Percentiles rank a stretch among this genome's conserved stretches.
These are phyloP conservation scores for Pseudoneurospora amorphoporcata DNA, from an alignment of 495 filamentous ascomycete genomes.

Conservation along the genomic window DNA sequence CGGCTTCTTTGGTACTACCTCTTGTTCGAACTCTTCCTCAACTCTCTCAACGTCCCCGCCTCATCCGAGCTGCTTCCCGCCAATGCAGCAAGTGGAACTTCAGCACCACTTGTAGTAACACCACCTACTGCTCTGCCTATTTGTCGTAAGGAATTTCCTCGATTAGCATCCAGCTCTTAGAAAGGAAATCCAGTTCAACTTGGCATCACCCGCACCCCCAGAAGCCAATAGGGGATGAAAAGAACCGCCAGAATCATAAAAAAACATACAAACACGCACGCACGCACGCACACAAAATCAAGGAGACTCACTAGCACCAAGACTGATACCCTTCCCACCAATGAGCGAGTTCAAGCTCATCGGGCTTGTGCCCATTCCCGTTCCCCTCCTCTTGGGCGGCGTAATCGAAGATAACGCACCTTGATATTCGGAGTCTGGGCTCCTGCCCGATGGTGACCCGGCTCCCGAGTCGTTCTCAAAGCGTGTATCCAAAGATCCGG, in stretches of 20 bases:
- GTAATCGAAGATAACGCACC: not conserved
- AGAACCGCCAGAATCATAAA: not conserved
- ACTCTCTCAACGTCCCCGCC: not conserved
- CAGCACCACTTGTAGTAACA: conserved; percentile 7
- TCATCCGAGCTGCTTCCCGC: conserved; percentile 8
- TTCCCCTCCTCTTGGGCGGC: conserved; percentile 7
- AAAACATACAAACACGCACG: not conserved
- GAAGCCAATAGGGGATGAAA: not conserved
- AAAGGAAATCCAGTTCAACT: not conserved
- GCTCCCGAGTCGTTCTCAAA: not conserved
- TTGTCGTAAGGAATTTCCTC: not conserved
- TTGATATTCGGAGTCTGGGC: not conserved
- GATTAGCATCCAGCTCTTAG: not conserved
- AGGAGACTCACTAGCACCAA: conserved; percentile 19
- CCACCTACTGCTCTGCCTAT: conserved; percentile 14
- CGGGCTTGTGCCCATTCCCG: conserved; percentile 10
- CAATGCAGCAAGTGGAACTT: not conserved
- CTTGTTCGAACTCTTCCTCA: not conserved
- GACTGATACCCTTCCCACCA: conserved; percentile 22
- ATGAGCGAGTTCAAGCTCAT: conserved; percentile 19
- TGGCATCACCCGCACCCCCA: not conserved
- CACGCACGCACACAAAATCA: not conserved
- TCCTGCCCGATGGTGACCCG: not conserved
- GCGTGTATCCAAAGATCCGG: not conserved
- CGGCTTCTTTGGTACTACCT: not conserved